phyloP scores from a whole-genome alignment of 2,329 filamentous ascomycete genomes.

The Scedosporium aurantiacum region DNA sequence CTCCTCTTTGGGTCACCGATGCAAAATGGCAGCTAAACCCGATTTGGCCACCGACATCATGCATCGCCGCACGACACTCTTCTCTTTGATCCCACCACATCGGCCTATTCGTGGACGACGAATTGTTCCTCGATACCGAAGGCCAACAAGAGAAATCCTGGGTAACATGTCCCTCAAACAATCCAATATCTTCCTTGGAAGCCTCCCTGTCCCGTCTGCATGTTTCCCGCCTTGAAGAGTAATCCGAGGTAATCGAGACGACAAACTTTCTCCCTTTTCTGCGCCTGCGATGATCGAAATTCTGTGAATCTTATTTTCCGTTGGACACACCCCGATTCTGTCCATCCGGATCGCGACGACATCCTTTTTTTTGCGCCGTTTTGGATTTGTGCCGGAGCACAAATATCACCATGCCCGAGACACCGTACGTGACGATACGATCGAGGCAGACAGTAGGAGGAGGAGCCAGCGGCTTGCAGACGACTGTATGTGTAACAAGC shows the following conservation, averaged over 20 bases:
- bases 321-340: background rate
- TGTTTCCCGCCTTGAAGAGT: background rate
- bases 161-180: background rate
- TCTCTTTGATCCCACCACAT: background rate
- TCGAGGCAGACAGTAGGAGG: slow-evolving; percentile 28
- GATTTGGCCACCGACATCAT: background rate
- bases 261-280: background rate
- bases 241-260: background rate
- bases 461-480: background rate
- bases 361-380: no score
- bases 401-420: slow-evolving; percentile 25
- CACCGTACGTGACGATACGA: slow-evolving; percentile 42
- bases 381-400: background rate
- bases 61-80: background rate
- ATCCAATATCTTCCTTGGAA: background rate
- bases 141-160: background rate
- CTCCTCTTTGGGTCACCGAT: background rate
- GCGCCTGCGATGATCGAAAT: background rate
- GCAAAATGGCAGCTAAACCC: background rate
- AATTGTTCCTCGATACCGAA: background rate
- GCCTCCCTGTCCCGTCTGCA: background rate
- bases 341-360: background rate
- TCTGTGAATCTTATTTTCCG: background rate
- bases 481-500: slow-evolving; percentile 2
- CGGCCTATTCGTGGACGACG: background rate